A percentile compares a stretch with the other conserved stretches of the same genome.
phyloP scores from a whole-genome alignment of 2,329 filamentous ascomycete species.

The Fusarium anguioides region DNA sequence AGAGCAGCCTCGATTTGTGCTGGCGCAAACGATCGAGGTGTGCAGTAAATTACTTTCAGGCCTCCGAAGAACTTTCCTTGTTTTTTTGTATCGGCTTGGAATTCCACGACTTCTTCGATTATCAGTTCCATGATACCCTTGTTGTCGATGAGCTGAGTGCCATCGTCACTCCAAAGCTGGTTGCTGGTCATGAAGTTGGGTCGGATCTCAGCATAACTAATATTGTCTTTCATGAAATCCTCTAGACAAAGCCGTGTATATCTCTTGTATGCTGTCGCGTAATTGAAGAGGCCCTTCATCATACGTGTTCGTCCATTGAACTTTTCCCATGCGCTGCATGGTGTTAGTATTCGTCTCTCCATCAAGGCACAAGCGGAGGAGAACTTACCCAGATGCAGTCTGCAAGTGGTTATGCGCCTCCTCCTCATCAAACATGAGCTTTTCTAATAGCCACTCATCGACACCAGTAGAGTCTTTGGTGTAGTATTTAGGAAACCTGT shows the following conservation, averaged over 20 bases:
- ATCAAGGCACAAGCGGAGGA: no score
- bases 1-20: constrained; percentile 63
- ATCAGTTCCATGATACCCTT: constrained; percentile 70
- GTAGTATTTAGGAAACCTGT: constrained; percentile 48
- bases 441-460: constrained; percentile 68
- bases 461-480: constrained; percentile 40
- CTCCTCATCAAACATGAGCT: constrained; percentile 70
- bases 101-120: constrained; percentile 63
- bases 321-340: constrained; percentile 64
- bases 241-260: constrained; percentile 71
- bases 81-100: constrained; percentile 51
- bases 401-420: constrained; percentile 67
- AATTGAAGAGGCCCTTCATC: constrained; percentile 79
- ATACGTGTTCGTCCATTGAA: constrained; percentile 77
- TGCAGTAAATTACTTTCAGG: constrained; percentile 78
- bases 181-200: constrained; percentile 75
- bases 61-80: constrained; percentile 64
- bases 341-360: constrained; percentile 8
- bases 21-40: constrained; percentile 68
- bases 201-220: constrained; percentile 78
- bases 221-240: constrained; percentile 71
- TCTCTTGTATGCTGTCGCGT: constrained; percentile 68
- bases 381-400: constrained; percentile 63
- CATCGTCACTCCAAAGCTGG: constrained; percentile 69
- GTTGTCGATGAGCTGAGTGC: constrained; percentile 63